Percentiles rank a stretch among this genome's conserved stretches.
Conservation (phyloP, 2,329 filamentous ascomycete genomes). For the Aspergillus eucalypticola region DNA sequence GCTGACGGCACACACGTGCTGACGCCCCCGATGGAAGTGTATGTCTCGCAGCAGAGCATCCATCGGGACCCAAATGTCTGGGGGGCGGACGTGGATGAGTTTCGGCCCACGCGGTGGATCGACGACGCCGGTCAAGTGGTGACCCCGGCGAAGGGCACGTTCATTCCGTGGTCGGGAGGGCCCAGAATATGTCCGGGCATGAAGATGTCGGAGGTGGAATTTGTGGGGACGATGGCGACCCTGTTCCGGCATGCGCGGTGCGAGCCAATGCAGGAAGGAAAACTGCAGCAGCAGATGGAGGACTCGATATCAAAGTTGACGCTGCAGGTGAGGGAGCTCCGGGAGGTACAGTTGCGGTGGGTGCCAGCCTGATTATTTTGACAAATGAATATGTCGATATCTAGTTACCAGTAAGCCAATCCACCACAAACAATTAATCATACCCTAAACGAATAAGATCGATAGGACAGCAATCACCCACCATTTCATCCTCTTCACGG, state of each 20-base stretch:
- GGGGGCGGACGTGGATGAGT: slow-evolving; percentile 6
- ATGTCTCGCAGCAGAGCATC: slow-evolving; percentile 12
- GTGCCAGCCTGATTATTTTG: background rate
- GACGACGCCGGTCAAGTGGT: slow-evolving; percentile 28
- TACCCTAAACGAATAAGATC: no score
- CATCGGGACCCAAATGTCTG: slow-evolving; percentile 4
- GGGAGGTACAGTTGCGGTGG: slow-evolving; percentile 6
- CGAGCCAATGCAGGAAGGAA: slow-evolving; percentile 11
- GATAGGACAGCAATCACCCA: no score
- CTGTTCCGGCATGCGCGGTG: slow-evolving; percentile 37
- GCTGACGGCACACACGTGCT: slow-evolving; percentile 31
- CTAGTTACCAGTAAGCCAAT: background rate
- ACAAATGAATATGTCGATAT: background rate
- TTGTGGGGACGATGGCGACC: slow-evolving; percentile 49
- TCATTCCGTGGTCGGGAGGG: slow-evolving; percentile 52
- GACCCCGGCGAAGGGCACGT: slow-evolving; percentile 44
- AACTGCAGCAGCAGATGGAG: background rate
- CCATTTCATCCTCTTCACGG: no score
- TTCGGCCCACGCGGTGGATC: slow-evolving; percentile 16
- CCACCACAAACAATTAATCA: no score
- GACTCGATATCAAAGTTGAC: slow-evolving; percentile 1
- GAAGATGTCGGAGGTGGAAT: slow-evolving; percentile 60
- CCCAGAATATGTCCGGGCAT: slow-evolving; percentile 55
- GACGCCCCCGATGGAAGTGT: slow-evolving; percentile 35
- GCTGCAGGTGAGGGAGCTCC: slow-evolving; percentile 3